A percentile compares a stretch with the other conserved stretches of the same genome.
These are phyloP conservation scores for Xylaria venustula DNA, from an alignment of 495 filamentous ascomycete genomes.

Conservation along the genomic window DNA sequence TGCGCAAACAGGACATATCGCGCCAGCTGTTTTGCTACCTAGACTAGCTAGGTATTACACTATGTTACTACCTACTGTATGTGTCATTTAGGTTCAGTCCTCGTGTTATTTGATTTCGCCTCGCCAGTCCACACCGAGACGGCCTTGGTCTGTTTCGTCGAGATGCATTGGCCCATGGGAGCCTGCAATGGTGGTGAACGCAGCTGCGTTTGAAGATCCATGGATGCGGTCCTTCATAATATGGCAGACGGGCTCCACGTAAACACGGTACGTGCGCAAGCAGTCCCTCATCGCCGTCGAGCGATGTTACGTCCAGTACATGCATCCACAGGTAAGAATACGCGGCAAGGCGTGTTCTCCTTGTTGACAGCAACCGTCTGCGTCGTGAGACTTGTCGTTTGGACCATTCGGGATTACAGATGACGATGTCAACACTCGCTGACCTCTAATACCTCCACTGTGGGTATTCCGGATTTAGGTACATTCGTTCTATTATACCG, in stretches of 20 bases:
- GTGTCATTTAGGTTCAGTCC: too few relatives aligned
- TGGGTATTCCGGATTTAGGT: too few relatives aligned
- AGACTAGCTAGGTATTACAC: too few relatives aligned
- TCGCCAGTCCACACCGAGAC: not conserved
- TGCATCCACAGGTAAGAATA: not conserved
- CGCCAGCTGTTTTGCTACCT: too few relatives aligned
- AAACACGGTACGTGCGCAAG: conserved; percentile 1
- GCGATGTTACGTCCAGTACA: not conserved
- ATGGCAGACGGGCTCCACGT: not conserved
- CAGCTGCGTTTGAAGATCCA: conserved; percentile 11
- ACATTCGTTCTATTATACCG: too few relatives aligned
- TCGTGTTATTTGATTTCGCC: not conserved
- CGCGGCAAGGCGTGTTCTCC: not conserved
- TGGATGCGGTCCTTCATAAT: conserved; percentile 6
- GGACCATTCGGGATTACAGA: too few relatives aligned
- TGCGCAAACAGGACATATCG: conserved; percentile 10
- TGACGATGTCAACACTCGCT: too few relatives aligned
- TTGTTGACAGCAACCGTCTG: not conserved
- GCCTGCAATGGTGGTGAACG: not conserved
- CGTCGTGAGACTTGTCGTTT: too few relatives aligned
- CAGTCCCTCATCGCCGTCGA: not conserved
- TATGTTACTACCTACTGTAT: too few relatives aligned
- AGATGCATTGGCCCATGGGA: conserved; percentile 3
- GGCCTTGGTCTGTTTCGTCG: not conserved
- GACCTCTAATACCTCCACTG: too few relatives aligned